Percentiles rank a stretch among this genome's conserved stretches.
Evolutionary conservation across 495 filamentous ascomycete species (phyloP).

Genomic region (Aspergillus indologenus): DNA sequence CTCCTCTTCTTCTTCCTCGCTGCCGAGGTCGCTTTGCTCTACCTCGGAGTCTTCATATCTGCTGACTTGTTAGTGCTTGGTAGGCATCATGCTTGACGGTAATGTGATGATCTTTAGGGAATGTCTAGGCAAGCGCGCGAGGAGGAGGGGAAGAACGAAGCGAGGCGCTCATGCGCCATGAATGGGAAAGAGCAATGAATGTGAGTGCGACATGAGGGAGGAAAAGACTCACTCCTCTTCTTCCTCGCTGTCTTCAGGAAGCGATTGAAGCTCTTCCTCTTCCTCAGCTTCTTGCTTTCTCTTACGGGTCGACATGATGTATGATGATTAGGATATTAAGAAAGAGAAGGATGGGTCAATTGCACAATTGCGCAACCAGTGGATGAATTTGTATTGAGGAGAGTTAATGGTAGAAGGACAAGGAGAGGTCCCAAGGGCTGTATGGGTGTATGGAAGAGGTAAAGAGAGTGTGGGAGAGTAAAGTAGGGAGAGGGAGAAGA

Average conservation of each 20-base stretch:
- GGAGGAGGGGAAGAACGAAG: not conserved
- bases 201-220: conserved; percentile 11
- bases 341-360: conserved; percentile 15
- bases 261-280: conserved; percentile 56
- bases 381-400: not conserved
- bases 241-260: conserved; percentile 60
- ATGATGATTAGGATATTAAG: conserved; percentile 3
- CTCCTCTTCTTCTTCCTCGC: conserved; percentile 31
- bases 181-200: not conserved
- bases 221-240: conserved; percentile 58
- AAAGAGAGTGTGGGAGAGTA: conserved; percentile 12
- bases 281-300: conserved; percentile 62
- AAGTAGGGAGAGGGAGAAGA: conserved; percentile 12
- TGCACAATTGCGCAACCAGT: not conserved
- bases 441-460: conserved; percentile 12
- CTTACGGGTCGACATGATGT: conserved; percentile 60
- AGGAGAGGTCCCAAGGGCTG: conserved; percentile 11
- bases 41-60: conserved; percentile 55
- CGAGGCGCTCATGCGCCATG: not conserved
- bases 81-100: not conserved
- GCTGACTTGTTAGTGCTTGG: not conserved
- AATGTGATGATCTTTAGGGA: not conserved
- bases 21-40: conserved; percentile 41
- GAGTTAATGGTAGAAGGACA: not conserved
- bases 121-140: not conserved